These are phyloP conservation scores for Eimeria maxima DNA, from an alignment of 169 alveolate species.

Conservation along the genomic window DNA sequence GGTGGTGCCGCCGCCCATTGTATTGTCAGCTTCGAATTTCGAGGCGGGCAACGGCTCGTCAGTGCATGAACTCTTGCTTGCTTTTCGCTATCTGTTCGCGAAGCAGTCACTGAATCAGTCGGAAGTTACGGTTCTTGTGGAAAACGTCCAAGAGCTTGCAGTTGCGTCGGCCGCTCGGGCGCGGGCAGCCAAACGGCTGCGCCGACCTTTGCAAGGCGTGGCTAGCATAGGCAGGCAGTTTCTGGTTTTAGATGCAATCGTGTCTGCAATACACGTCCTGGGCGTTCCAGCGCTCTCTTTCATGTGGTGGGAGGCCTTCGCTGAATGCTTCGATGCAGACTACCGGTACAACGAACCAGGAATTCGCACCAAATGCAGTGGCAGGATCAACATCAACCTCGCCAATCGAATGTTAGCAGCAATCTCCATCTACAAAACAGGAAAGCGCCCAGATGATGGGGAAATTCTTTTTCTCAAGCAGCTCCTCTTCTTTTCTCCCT, in stretches of 20 bases:
- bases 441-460: background rate
- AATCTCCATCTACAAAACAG: background rate
- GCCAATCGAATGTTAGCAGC: background rate
- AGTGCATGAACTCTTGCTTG: background rate
- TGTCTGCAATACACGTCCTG: background rate
- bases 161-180: background rate
- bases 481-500: background rate
- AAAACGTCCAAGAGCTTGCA: background rate
- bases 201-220: background rate
- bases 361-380: background rate
- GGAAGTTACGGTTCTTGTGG: background rate
- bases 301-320: conserved; percentile 4
- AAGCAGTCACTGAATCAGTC: background rate
- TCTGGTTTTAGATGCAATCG: background rate
- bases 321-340: background rate
- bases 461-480: background rate
- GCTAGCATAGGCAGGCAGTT: background rate
- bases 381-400: background rate
- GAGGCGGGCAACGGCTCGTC: background rate
- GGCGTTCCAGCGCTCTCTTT: background rate
- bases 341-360: background rate
- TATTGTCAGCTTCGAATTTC: background rate
- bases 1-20: background rate
- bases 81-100: background rate
- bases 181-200: background rate